Evolutionary conservation across 305 asterid genomes (phyloP).

Genomic region (Andrographis paniculata): DNA sequence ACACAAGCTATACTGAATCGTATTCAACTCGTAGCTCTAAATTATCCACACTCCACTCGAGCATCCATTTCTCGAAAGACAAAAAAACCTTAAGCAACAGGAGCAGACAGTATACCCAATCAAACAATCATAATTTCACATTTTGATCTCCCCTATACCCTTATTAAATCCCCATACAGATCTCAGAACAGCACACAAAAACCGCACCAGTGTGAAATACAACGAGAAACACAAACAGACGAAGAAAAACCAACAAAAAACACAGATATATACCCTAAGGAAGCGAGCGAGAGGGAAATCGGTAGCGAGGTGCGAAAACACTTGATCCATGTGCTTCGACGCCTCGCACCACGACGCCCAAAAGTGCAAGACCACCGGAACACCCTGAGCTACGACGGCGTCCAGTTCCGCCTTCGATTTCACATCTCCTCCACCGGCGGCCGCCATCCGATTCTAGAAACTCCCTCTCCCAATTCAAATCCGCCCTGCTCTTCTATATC

Average conservation of each 20-base stretch:
- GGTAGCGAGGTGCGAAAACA: constrained; percentile 83
- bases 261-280: constrained; percentile 43
- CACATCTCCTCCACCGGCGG: constrained; percentile 59
- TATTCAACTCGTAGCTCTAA: not conserved
- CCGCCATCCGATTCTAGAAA: constrained; percentile 30
- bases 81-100: not conserved
- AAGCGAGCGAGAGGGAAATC: constrained; percentile 94
- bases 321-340: constrained; percentile 99
- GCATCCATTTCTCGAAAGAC: constrained; percentile 3
- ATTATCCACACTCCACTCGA: constrained; percentile 2
- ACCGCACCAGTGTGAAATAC: too few species aligned
- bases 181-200: not conserved
- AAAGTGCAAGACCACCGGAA: constrained; percentile 65
- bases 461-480: constrained; percentile 9
- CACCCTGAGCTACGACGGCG: constrained; percentile 31
- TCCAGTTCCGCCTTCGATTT: constrained; percentile 76
- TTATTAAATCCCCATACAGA: constrained; percentile 8
- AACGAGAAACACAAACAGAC: too few species aligned
- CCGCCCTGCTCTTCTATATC: too few species aligned
- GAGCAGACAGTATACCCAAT: constrained; percentile 3
- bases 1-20: not conserved
- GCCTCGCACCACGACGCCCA: constrained; percentile 99
- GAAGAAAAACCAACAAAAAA: not conserved
- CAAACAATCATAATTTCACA: constrained; percentile 1
- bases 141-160: constrained; percentile 1